Evolutionary conservation across 352 stramenopile species (phyloP), one percentile per base, ranked within the genome.

Genomic region (Phytophthora europaea): DNA sequence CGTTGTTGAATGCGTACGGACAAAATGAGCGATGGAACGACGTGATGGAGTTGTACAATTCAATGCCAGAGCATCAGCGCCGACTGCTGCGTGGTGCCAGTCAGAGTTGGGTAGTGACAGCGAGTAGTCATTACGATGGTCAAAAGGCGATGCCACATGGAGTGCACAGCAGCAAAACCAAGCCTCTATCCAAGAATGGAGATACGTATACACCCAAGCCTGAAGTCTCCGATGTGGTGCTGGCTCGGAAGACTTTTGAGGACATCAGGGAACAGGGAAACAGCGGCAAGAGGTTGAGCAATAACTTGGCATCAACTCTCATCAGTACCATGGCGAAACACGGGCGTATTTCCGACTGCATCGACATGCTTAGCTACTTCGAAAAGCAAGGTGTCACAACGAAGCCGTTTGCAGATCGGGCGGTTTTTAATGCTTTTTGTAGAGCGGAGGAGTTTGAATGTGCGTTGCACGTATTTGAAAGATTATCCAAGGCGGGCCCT

Each of bases 381-480:
- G 18, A 65, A 12, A 12, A 45, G 3, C 64, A 60, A n/a, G 36
- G 33, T 6, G 45, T 65, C 2, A 16, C 20, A 8, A 15, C 40
- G 0, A 61, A 65, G 16, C 34, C 15, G 12, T 28, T 40, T 23
- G 20, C 64, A 28, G 28, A 26, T 2, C 20, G 45, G 22, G 22
- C 47, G 26, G 64, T 13, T 23, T 59, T 71, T 7, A 31, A n/a
- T 23, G 33, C 38, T 1, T 59, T 65, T 31, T 92, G 92, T 71
- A 72, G 85, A 23, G 75, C 87, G 13, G 28, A 80, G 43, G 75
- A 87, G 68, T 92, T 78, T 65, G 65, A 77, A 7, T 57, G 82
- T 33, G 87, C 80, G 28, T 63, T 94, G 52, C 76, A 82, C 26
- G 76, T 91, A 36, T 94, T 94, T 55, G 82, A 92, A 61, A 84